A percentile compares a stretch with the other conserved stretches of the same genome.
Evolutionary conservation across 768 basidiomycete genomes (phyloP).

Genomic region (Boletus huronensis): DNA sequence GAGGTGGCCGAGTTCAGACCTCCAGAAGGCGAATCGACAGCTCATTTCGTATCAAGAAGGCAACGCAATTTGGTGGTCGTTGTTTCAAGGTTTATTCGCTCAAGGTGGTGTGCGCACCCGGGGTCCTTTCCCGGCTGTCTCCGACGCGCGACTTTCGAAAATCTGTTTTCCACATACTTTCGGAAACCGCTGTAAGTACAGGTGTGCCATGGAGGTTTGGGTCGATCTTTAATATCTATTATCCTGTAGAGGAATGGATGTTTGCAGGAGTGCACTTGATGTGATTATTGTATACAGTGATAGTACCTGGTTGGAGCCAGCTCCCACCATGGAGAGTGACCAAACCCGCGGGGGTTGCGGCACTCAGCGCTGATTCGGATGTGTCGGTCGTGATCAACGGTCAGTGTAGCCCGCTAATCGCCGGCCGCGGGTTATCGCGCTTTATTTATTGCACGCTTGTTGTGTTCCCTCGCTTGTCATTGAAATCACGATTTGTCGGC

Average conservation of each 20-base stretch:
- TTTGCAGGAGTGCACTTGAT: too few species aligned
- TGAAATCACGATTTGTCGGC: not conserved
- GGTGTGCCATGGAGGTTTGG: too few species aligned
- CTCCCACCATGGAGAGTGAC: not conserved
- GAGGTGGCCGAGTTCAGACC: constrained; percentile 65
- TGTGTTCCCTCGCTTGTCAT: not conserved
- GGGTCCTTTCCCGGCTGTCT: not conserved
- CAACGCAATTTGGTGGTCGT: constrained; percentile 59
- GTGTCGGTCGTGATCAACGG: not conserved
- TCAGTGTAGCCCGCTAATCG: not conserved
- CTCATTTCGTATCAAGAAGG: constrained; percentile 69
- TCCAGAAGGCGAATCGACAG: constrained; percentile 43
- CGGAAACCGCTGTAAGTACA: not conserved
- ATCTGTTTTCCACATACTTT: too few species aligned
- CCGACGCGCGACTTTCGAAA: not conserved
- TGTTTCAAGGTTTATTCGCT: constrained; percentile 62
- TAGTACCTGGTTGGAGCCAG: not conserved
- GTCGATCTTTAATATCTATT: too few species aligned
- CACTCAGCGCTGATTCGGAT: not conserved
- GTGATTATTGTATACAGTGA: too few species aligned
- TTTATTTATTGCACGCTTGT: not conserved
- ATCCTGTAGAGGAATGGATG: too few species aligned
- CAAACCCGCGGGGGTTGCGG: not conserved
- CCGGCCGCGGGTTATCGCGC: not conserved
- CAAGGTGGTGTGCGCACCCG: constrained; percentile 56